phyloP scores from a whole-genome alignment of 768 basidiomycete genomes.

The Multifurca ochricompacta region DNA sequence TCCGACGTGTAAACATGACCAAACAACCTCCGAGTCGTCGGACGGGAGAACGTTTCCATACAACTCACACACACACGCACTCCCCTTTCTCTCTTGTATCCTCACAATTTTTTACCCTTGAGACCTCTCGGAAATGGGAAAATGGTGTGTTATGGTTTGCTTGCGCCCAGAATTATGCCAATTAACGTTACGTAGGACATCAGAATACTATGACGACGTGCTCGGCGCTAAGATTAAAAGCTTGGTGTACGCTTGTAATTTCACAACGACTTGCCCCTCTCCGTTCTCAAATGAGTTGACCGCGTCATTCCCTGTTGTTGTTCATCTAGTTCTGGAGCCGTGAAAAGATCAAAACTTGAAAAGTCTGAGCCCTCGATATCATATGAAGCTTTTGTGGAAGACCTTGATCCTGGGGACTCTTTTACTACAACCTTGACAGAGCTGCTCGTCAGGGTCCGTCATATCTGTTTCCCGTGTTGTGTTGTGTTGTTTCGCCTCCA shows the following conservation, averaged over 20 bases:
- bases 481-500: not conserved
- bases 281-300: not conserved
- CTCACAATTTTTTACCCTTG: not conserved
- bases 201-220: constrained; percentile 65
- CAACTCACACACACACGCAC: not conserved
- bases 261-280: not conserved
- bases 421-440: constrained; percentile 73
- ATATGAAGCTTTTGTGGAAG: constrained; percentile 69
- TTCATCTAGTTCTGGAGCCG: constrained; percentile 53
- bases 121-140: constrained; percentile 43
- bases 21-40: constrained; percentile 1
- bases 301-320: not conserved
- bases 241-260: constrained; percentile 52
- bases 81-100: not conserved
- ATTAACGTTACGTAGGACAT: constrained; percentile 42
- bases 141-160: constrained; percentile 43
- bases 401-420: constrained; percentile 70
- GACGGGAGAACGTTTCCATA: not conserved
- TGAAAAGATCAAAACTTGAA: constrained; percentile 61
- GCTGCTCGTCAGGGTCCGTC: constrained; percentile 66
- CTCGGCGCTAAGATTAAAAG: constrained; percentile 67
- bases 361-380: constrained; percentile 55
- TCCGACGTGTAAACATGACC: constrained; percentile 1
- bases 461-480: not conserved
- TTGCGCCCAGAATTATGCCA: constrained; percentile 15